Evolutionary conservation across 148 eudicot genomes (phyloP), one percentile per base, ranked within the genome.

Genomic region (Amaranthus palmeri): DNA sequence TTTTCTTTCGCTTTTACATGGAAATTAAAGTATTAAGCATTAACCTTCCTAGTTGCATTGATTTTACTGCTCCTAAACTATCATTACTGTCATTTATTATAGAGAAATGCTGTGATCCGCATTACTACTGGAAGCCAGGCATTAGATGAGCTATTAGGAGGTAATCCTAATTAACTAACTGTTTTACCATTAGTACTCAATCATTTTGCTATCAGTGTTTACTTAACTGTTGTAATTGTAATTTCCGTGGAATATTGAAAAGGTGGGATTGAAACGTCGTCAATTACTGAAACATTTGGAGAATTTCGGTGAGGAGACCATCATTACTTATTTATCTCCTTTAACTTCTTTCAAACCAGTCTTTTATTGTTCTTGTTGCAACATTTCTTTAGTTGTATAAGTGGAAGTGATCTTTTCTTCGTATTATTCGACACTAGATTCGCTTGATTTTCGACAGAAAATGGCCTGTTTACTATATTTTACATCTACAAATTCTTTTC

Each of bases 91-190:
- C 41, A 13, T 68, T 57, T 49, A 62, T 10, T 72, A 49, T 73
- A 92, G 97, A 88, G 99, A 62, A 95, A 92, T 72, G 67, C 92
- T 0, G 93, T 95, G 61, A 78, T 95, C 70, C 85, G 88, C 68
- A 90, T 95, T 71, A 95, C 97, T 64, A 95, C 92, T 67, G 96
- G 98, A 79, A 93, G 97, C 79, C 96, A 88, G 57, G 86, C 96
- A 57, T 80, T 92, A 25, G 97, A 92, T 84, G 97, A 92, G 73
- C 87, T 92, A 17, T 61, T 92, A 76, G 91, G 88, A 3, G 97
- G 97, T 92, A 84, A 70, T 44, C 40, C 10, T 92, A 84, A 70
- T 44, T 46, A 10, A 2, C 14, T 17, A 25, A 18, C 73, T 36
- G 12, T 56, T 47, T 42, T 4, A 73, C 6, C 50, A 14, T 42